A percentile compares a stretch with the other conserved stretches of the same genome.
Evolutionary conservation across 164 flowering plant genomes (phyloP).

Genomic region (Euptelea pleiosperma): DNA sequence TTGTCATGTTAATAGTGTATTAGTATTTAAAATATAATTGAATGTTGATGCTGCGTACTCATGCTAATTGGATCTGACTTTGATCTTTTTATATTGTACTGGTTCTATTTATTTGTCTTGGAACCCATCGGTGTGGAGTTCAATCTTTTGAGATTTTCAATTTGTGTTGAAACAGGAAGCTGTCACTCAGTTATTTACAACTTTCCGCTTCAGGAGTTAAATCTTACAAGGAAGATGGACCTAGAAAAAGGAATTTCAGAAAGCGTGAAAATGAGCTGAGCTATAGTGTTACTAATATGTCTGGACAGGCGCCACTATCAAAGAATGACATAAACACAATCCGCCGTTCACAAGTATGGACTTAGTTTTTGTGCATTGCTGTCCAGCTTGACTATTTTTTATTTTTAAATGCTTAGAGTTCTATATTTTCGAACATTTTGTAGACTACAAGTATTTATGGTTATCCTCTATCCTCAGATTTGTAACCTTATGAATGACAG

Average conservation of each 20-base stretch:
- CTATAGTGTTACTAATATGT: conserved; percentile 18
- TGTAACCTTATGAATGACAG: not conserved
- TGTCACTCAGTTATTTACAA: conserved; percentile 70
- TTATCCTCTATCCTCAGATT: not conserved
- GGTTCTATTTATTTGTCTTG: not conserved
- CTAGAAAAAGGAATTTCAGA: conserved; percentile 58
- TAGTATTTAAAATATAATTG: no score
- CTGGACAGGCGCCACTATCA: conserved; percentile 46
- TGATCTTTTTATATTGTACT: not conserved
- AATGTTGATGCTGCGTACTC: not conserved
- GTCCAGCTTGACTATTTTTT: not conserved
- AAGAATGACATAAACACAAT: conserved; percentile 66
- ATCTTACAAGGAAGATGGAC: conserved; percentile 50
- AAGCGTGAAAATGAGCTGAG: conserved; percentile 40
- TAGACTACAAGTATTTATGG: not conserved
- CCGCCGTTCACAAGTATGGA: conserved; percentile 81
- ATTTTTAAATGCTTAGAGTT: no score
- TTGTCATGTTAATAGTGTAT: no score
- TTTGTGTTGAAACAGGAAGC: conserved; percentile 56
- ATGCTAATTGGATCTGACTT: not conserved
- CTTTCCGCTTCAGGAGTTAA: conserved; percentile 44
- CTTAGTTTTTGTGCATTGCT: not conserved
- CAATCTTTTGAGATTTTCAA: not conserved
- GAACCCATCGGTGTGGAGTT: conserved; percentile 5
- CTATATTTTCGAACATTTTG: not conserved